These are phyloP conservation scores for Rickenella mellea DNA, from an alignment of 768 basidiomycete genomes.

Conservation along the genomic window DNA sequence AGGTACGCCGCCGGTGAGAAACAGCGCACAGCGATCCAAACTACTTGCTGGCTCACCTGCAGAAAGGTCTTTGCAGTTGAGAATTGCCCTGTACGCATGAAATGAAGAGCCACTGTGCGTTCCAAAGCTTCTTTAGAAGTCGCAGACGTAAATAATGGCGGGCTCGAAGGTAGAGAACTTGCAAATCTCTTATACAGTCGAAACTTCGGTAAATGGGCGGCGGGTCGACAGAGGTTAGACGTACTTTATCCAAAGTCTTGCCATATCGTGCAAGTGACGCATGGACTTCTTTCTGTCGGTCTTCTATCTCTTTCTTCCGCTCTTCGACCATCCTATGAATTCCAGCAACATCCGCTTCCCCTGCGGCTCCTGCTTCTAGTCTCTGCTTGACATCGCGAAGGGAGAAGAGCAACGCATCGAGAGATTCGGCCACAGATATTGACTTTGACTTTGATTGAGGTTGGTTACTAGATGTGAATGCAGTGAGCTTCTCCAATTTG, in stretches of 20 bases:
- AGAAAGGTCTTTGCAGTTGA: conserved; percentile 68
- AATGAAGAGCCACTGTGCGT: conserved; percentile 63
- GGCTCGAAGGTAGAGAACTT: conserved; percentile 57
- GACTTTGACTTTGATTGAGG: conserved; percentile 38
- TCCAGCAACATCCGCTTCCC: conserved; percentile 37
- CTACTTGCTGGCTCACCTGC: conserved; percentile 34
- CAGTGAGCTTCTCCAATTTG: conserved; percentile 60
- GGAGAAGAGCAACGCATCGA: conserved; percentile 54
- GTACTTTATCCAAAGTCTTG: conserved; percentile 86
- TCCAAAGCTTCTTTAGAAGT: conserved; percentile 55
- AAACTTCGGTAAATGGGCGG: conserved; percentile 3
- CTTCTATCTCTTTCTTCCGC: conserved; percentile 78
- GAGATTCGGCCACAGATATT: conserved; percentile 44
- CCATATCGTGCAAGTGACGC: conserved; percentile 67
- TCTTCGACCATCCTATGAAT: conserved; percentile 53
- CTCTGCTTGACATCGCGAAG: conserved; percentile 48
- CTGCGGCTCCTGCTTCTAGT: conserved; percentile 36
- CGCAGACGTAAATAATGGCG: conserved; percentile 55
- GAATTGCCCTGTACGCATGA: conserved; percentile 76
- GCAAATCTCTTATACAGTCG: conserved; percentile 33
- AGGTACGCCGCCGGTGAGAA: conserved; percentile 4
- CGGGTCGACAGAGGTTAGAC: conserved; percentile 11
- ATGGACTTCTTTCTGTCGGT: conserved; percentile 84
- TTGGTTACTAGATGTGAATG: conserved; percentile 16
- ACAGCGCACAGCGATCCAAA: background rate